Evolutionary conservation across 441 rosid genomes (phyloP), one percentile per base, ranked within the genome.

Genomic region (Euphorbia schlechtendalii): DNA sequence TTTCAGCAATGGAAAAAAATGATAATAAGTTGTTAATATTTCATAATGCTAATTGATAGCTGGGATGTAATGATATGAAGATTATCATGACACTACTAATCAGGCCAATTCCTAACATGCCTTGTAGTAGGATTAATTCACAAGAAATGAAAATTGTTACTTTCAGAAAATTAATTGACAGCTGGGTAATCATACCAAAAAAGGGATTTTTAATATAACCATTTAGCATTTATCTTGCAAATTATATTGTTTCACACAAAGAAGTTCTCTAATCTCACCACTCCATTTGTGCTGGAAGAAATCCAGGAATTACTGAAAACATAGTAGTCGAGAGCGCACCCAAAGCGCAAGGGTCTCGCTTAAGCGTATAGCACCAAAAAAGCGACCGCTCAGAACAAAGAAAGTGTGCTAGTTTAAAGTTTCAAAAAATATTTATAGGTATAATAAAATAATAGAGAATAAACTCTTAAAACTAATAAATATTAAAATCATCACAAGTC

Each of bases 151-250:
- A 15, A 9, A 1, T 6, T 46, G 18, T 15, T 46, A 46, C 27
- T 25, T 61, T 27, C 54, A 61, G 64, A 61, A 24, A 14, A 41
- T 61, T 30, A 15, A 18, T 41, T 15, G 28, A 24, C 53, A 61
- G 21, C 34, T 41, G 54, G 22, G 22, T 25, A 45, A 61, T 28
- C 3, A 27, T 56, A 56, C 45, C 54, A 43, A 25, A 56, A 56
- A 20, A 56, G 20, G 59, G 5, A 27, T 45, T 30, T 21, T 22
- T 40, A 13, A 40, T 12, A 34, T 18, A 38, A 5, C 43, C 10
- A 46, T 28, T 55, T 11, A 25, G 41, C 32, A 40, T 25, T 8
- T 8, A 41, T 5, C 61, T 27, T 25, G 30, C 53, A 41, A 51
- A 14, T 3, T n/a, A n/a, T 25, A 7, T 61, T 13, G 4, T 2